Evolutionary conservation across 2,329 filamentous ascomycete genomes (phyloP), one percentile per base, ranked within the genome.

Genomic region (Lizonia empirigonia): DNA sequence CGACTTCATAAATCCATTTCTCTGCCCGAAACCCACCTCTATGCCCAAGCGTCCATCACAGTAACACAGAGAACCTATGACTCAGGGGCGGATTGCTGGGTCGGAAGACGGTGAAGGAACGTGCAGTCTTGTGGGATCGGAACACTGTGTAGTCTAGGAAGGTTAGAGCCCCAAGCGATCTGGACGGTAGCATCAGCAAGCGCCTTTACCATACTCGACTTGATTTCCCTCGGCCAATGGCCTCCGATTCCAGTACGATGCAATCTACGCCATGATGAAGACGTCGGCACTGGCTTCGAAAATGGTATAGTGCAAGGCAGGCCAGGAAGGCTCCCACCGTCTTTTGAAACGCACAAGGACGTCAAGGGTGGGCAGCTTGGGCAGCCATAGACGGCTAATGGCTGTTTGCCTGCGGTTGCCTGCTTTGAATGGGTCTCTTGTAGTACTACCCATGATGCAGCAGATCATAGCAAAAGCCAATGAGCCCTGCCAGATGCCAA

Each of bases 41-140:
- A 34, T 37, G 7, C 29, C 20, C 18, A 38, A 33, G 52, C 46
- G 30, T 53, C 34, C 45, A 47, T 54, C 54, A 56, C 53, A 38
- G 54, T 57, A 27, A 52, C 41, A 58, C 55, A 48, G 59, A 37
- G 47, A 44, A 55, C 53, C 60, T 56, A 62, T 71, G 68, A 69
- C 58, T 70, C 69, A 73, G 63, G 56, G 48, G 52, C 55, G 42
- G 42, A 19, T 22, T 26, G 32, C 35, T 56, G 42, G 36, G 49
- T 35, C 49, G 41, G 49, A 59, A 52, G 40, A 66, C 52, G 63
- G 62, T 68, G 59, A 66, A 60, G 42, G 56, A 40, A 35, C 34
- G 47, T 53, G 45, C 44, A 57, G 16, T 36, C 42, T 35, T 52
- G 53, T 37, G 45, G 33, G 58, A 47, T 26, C 51, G 54, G 58